Base-by-base conservation (phyloP, 495 filamentous ascomycete genomes). In the Neurospora sp. region DNA sequence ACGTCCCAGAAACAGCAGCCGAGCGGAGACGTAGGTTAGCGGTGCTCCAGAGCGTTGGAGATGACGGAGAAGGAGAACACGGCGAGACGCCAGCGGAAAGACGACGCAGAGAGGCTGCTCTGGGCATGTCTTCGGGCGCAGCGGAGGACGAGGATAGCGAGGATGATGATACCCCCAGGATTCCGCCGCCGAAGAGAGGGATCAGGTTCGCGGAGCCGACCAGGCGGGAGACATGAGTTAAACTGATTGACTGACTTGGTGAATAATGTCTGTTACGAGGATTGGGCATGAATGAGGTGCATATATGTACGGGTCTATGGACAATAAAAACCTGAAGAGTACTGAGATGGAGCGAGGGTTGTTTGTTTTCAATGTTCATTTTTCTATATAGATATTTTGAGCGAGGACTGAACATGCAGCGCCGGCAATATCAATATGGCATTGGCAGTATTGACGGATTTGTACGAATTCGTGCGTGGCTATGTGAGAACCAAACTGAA, bases 31-130 rank as follows among this genome's bases (percentile, higher is more conserved):
- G 84, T 35, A 76, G 83, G 59, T 72, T 84, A 5, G 84, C 84
- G 22, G 84, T 80, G 31, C 78, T 81, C 35, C 76, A 82, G 68
- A 72, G 77, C 22, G 75, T 78, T 4, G 71, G 77, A 9, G 74
- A 76, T 14, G 74, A 70, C 3, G 72, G 70, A 3, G 79, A 81
- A 9, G 79, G 79, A 20, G 88, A 90, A 35, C 83, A 81, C 3
- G 87, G 85, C 48, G 94, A 97, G 81, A 97, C 93, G 4, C 89
- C 92, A 0, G 94, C 94, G 0, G 94, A 97, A 82, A 86, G 91
- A 59, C 87, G 91, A 44, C 87, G 94, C 74, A 89, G 95, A 80
- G 89, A 96, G 71, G 95, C 93, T 2, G 95, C 94, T 5, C 83
- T 97, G n/a, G 94, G 93, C 22, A 80, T 89, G 68, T 82, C 87